These are phyloP conservation scores for Zygosaccharomyces kombuchaensis DNA, from an alignment of 805 yeast genomes.

Conservation along the genomic window DNA sequence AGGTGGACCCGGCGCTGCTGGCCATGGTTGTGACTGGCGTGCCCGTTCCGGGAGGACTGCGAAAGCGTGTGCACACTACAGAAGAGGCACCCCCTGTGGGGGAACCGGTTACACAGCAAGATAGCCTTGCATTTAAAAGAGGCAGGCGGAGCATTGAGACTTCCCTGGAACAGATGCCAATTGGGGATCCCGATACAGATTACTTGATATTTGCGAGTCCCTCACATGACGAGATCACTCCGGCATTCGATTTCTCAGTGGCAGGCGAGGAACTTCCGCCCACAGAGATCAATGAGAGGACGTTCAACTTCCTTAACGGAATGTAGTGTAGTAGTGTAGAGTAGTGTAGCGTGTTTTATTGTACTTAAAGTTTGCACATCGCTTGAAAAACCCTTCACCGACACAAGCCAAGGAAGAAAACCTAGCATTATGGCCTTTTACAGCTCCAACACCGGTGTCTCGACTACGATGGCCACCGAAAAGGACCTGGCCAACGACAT, in stretches of 20 bases:
- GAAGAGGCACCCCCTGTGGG: background rate
- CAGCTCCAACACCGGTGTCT: slow-evolving; percentile 14
- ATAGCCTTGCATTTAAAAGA: background rate
- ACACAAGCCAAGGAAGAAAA: background rate
- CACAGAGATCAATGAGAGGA: background rate
- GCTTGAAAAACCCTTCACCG: background rate
- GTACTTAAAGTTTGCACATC: background rate
- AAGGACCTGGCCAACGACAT: slow-evolving; percentile 59
- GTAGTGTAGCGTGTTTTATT: background rate
- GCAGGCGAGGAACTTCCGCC: background rate
- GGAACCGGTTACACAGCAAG: background rate
- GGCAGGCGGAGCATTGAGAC: background rate
- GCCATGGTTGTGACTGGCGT: slow-evolving; percentile 8
- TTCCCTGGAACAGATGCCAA: slow-evolving; percentile 6
- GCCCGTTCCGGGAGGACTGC: background rate
- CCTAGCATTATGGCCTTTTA: slow-evolving; percentile 23
- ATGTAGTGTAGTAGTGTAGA: slow-evolving; percentile 1
- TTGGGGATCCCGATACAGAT: background rate
- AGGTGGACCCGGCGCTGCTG: slow-evolving; percentile 26
- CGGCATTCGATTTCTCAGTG: background rate
- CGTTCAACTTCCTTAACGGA: slow-evolving; percentile 2
- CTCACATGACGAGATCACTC: background rate
- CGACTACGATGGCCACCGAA: slow-evolving; percentile 31
- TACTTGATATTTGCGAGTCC: background rate
- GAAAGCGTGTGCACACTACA: slow-evolving; percentile 1